Evolutionary conservation across 495 filamentous ascomycete species (phyloP).

Genomic region (Penicillium longicatenatum): DNA sequence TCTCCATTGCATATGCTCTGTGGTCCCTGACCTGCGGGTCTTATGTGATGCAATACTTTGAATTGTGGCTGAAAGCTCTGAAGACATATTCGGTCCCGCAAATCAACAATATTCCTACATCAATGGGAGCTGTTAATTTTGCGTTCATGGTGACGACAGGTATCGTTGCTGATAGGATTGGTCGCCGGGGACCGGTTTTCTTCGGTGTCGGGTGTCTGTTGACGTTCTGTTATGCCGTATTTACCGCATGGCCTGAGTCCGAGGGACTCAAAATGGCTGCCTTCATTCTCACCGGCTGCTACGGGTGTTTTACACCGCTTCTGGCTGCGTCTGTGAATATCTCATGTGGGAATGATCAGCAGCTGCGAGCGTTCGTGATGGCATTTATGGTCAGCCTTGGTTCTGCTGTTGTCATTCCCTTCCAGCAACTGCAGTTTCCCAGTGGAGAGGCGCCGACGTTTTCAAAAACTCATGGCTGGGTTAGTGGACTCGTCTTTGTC

Average conservation of each 20-base stretch:
- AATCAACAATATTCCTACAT: conserved; percentile 14
- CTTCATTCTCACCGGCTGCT: conserved; percentile 12
- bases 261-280: conserved; percentile 18
- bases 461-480: conserved; percentile 12
- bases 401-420: conserved; percentile 20
- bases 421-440: conserved; percentile 17
- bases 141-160: conserved; percentile 9
- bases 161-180: conserved; percentile 7
- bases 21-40: conserved; percentile 15
- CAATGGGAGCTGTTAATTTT: conserved; percentile 11
- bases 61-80: conserved; percentile 6
- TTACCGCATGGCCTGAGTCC: conserved; percentile 16
- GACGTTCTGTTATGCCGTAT: conserved; percentile 17
- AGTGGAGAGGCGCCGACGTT: conserved; percentile 10
- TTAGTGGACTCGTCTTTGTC: conserved; percentile 10
- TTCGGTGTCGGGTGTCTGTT: conserved; percentile 13
- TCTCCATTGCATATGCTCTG: conserved; percentile 24
- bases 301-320: conserved; percentile 17
- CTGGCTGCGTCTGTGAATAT: conserved; percentile 21
- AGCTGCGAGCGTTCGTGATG: conserved; percentile 21
- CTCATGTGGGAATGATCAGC: conserved; percentile 20
- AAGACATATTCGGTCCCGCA: conserved; percentile 7
- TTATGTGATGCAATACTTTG: conserved; percentile 18
- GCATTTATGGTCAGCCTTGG: conserved; percentile 24
- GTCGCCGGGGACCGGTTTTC: conserved; percentile 11